phyloP scores from a whole-genome alignment of 2,329 filamentous ascomycete species.

The Pseudopyrenochaeta lycopersici region DNA sequence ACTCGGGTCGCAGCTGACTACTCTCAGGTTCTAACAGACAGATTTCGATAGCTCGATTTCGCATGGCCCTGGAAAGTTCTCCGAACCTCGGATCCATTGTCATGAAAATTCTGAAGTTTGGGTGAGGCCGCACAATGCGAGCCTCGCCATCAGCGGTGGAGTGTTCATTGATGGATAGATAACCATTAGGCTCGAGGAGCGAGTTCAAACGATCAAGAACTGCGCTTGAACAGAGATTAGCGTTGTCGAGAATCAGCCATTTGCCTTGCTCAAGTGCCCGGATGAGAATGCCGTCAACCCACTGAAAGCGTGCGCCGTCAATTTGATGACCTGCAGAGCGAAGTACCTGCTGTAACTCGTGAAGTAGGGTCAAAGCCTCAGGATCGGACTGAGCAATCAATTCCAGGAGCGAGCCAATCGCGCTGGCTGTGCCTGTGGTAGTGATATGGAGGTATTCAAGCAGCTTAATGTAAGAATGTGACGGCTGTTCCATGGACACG shows the following conservation, averaged over 20 bases:
- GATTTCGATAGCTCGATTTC: constrained; percentile 92
- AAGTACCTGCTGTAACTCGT: constrained; percentile 61
- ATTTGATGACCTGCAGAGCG: constrained; percentile 63
- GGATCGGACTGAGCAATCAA: constrained; percentile 17
- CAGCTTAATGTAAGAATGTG: constrained; percentile 18
- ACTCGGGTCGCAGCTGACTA: background rate
- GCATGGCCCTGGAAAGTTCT: constrained; percentile 94
- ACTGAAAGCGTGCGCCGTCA: constrained; percentile 86
- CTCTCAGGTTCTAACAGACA: constrained; percentile 63
- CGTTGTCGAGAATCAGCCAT: constrained; percentile 96
- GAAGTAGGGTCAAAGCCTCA: constrained; percentile 50
- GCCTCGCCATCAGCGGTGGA: constrained; percentile 83
- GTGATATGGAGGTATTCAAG: constrained; percentile 30
- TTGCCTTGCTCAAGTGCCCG: constrained; percentile 85
- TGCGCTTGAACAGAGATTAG: constrained; percentile 94
- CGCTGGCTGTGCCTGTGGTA: background rate
- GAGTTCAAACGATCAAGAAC: constrained; percentile 96
- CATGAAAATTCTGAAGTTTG: constrained; percentile 89
- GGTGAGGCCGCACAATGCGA: constrained; percentile 80
- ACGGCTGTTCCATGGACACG: constrained; percentile 14
- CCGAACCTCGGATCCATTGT: constrained; percentile 93
- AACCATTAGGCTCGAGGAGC: constrained; percentile 87
- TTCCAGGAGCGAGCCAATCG: constrained; percentile 19
- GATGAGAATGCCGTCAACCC: constrained; percentile 92
- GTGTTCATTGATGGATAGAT: constrained; percentile 92